These are phyloP conservation scores for Monosporascus ibericus DNA, from an alignment of 2,329 filamentous ascomycete genomes.

Conservation along the genomic window DNA sequence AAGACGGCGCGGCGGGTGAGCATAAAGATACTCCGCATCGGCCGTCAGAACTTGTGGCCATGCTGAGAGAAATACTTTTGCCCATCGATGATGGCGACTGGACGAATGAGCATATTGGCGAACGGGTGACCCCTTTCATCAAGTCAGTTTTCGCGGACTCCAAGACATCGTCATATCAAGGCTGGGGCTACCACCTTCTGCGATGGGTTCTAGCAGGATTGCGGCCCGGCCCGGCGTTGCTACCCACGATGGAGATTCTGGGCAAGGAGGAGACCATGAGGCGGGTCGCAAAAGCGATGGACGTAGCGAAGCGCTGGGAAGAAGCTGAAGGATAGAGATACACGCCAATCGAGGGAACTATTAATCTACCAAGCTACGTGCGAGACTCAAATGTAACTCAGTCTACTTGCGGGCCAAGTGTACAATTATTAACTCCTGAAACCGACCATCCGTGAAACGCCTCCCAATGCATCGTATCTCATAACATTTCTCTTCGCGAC, in stretches of 20 bases:
- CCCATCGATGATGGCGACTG: slow-evolving; percentile 12
- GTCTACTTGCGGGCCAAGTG: not conserved
- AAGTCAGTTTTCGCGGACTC: slow-evolving; percentile 10
- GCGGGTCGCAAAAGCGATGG: slow-evolving; percentile 13
- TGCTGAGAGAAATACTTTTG: slow-evolving; percentile 9
- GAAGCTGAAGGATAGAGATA: not conserved
- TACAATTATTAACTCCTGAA: slow-evolving; percentile 4
- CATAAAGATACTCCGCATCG: not conserved
- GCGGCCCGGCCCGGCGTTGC: slow-evolving; percentile 16
- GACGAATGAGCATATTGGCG: slow-evolving; percentile 13
- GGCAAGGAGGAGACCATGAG: slow-evolving; percentile 19
- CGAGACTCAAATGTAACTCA: slow-evolving; percentile 4
- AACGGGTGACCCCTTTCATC: slow-evolving; percentile 11
- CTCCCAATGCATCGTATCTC: slow-evolving; percentile 26
- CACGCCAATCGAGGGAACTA: not conserved
- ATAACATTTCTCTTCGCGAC: slow-evolving; percentile 3
- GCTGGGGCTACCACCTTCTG: slow-evolving; percentile 22
- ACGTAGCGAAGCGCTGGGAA: slow-evolving; percentile 7
- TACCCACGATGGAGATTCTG: slow-evolving; percentile 18
- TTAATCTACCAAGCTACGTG: not conserved
- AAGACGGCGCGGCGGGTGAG: not conserved
- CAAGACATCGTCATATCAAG: slow-evolving; percentile 1
- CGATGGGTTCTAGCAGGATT: slow-evolving; percentile 22
- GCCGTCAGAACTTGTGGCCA: slow-evolving; percentile 8
- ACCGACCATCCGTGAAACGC: slow-evolving; percentile 18